phyloP scores from a whole-genome alignment of 2,329 filamentous ascomycete species.

The Ceratocystis huliohia region DNA sequence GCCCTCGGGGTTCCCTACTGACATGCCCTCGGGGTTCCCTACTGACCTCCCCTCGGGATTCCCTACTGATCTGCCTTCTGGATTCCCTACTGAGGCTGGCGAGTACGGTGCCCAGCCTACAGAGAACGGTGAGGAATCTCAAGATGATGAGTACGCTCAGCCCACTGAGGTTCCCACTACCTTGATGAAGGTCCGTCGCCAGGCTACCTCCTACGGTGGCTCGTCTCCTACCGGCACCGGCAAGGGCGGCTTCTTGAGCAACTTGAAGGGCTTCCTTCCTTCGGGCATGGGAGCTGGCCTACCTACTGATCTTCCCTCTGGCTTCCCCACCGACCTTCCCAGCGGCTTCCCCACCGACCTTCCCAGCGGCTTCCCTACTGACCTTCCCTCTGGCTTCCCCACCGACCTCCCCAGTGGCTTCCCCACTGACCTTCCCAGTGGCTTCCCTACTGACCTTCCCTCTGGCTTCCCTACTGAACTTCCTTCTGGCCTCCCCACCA shows the following conservation, averaged over 20 bases:
- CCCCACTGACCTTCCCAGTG: neutral
- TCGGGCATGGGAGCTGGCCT: neutral
- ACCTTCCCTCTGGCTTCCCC: slow-evolving; percentile 5
- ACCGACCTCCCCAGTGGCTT: slow-evolving; percentile 4
- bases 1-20: too few relatives aligned
- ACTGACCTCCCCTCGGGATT: too few relatives aligned
- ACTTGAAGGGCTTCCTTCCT: neutral
- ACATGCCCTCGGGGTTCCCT: too few relatives aligned
- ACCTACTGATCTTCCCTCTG: neutral
- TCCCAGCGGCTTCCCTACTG: neutral
- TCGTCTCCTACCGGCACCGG: neutral
- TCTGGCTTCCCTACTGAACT: neutral
- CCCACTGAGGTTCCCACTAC: slow-evolving; percentile 10
- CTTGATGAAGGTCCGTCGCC: slow-evolving; percentile 13
- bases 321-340: neutral
- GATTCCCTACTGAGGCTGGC: too few relatives aligned
- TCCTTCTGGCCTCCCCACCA: slow-evolving; percentile 6
- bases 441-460: neutral
- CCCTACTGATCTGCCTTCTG: too few relatives aligned
- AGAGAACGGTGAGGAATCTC: too few relatives aligned
- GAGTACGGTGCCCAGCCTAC: too few relatives aligned
- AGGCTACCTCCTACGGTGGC: neutral
- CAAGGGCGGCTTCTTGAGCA: neutral
- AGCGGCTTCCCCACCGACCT: slow-evolving; percentile 2
- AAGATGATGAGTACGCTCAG: neutral